A percentile compares a stretch with the other conserved stretches of the same genome.
These are phyloP conservation scores for Trametes cinnabarina DNA, from an alignment of 768 basidiomycete genomes.

Conservation along the genomic window DNA sequence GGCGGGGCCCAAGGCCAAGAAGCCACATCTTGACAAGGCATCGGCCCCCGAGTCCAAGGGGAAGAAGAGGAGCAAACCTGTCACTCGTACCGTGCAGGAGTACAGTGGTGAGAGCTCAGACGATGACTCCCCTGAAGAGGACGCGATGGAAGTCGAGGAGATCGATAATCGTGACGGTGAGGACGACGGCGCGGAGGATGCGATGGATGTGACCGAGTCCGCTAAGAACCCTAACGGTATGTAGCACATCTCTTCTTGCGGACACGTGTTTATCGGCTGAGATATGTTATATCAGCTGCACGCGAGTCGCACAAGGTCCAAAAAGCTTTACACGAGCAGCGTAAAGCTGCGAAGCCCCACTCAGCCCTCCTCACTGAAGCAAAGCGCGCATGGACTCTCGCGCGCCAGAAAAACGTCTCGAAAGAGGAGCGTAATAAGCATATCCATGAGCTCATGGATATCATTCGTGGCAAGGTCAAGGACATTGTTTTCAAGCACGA, in stretches of 20 bases:
- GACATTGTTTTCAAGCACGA: constrained; percentile 92
- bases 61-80: constrained; percentile 61
- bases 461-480: constrained; percentile 77
- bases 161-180: no score
- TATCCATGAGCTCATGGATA: constrained; percentile 67
- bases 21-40: constrained; percentile 45
- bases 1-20: constrained; percentile 51
- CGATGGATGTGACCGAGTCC: constrained; percentile 23
- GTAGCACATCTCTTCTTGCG: constrained; percentile 13
- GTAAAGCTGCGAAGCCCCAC: constrained; percentile 76
- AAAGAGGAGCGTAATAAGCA: constrained; percentile 72
- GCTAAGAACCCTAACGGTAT: constrained; percentile 61
- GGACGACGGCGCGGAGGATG: constrained; percentile 33
- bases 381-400: constrained; percentile 75
- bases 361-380: constrained; percentile 66
- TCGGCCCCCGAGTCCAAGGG: constrained; percentile 35
- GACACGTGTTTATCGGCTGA: neutral
- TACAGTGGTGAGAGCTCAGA: constrained; percentile 41
- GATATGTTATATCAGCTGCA: constrained; percentile 40
- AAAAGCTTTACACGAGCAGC: constrained; percentile 61
- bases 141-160: no score
- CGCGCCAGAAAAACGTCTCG: constrained; percentile 68
- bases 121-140: constrained; percentile 28
- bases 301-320: constrained; percentile 74
- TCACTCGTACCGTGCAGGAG: constrained; percentile 43